Conservation (phyloP, 305 asterid species). For the Fraxinus paxiana region DNA sequence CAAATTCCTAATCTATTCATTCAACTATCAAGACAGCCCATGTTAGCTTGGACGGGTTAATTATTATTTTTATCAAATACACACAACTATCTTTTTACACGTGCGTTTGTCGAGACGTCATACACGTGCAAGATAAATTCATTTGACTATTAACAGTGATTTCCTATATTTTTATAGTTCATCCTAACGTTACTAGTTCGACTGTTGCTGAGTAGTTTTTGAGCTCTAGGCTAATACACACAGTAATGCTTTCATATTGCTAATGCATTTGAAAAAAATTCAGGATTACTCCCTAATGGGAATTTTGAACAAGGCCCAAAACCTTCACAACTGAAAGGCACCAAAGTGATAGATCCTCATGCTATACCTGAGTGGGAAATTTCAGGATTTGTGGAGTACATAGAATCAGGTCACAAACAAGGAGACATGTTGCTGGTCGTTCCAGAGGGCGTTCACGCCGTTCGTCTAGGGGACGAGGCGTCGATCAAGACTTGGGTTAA, state of each 20-base stretch:
- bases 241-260: neutral
- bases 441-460: slow-evolving; percentile 66
- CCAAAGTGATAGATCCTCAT: slow-evolving; percentile 38
- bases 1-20: neutral
- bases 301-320: slow-evolving; percentile 63
- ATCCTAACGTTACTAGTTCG: neutral
- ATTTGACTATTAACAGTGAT: neutral
- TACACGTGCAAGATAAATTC: neutral
- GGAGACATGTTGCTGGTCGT: slow-evolving; percentile 73
- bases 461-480: slow-evolving; percentile 64
- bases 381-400: slow-evolving; percentile 64
- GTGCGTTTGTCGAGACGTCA: neutral
- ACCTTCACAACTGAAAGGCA: slow-evolving; percentile 52
- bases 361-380: slow-evolving; percentile 59
- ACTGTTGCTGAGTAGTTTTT: neutral
- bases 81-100: neutral
- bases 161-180: neutral
- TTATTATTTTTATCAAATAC: neutral
- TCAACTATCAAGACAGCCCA: neutral
- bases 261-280: neutral
- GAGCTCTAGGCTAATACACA: neutral
- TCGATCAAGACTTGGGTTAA: slow-evolving; percentile 43
- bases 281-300: slow-evolving; percentile 66
- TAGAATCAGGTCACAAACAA: slow-evolving; percentile 65
- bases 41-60: neutral